These are phyloP conservation scores for Lindgomyces ingoldianus DNA, from an alignment of 495 filamentous ascomycete genomes.

Conservation along the genomic window DNA sequence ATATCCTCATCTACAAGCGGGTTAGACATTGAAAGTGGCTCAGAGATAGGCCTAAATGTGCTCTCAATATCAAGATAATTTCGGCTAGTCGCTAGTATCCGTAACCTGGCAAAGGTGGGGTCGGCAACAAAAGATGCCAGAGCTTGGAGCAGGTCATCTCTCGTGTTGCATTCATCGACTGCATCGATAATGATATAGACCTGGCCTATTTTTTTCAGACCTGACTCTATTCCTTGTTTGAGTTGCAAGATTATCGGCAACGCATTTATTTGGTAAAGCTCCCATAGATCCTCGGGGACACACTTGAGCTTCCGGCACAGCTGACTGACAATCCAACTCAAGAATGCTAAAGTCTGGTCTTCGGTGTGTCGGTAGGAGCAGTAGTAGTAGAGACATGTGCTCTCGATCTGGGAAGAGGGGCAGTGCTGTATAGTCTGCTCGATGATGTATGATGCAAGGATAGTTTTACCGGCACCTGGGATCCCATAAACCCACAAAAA, in stretches of 20 bases:
- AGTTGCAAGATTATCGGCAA: background rate
- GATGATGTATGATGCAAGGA: constrained; percentile 9
- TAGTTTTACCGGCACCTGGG: constrained; percentile 17
- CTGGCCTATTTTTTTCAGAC: background rate
- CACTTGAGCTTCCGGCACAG: constrained; percentile 2
- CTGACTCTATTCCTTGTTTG: background rate
- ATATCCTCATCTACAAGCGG: constrained; percentile 8
- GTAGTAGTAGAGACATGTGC: constrained; percentile 15
- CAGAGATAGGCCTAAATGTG: background rate
- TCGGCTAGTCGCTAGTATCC: background rate
- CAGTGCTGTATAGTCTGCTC: background rate
- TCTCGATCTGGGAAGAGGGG: background rate
- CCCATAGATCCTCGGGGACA: background rate
- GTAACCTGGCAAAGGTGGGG: background rate
- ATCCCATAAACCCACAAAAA: constrained; percentile 25
- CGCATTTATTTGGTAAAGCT: background rate
- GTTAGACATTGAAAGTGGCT: constrained; percentile 8
- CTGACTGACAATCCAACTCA: constrained; percentile 15
- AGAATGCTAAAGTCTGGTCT: constrained; percentile 2
- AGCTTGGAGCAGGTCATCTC: background rate
- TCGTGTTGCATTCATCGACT: constrained; percentile 10
- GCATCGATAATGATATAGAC: constrained; percentile 20
- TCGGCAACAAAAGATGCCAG: too few relatives aligned
- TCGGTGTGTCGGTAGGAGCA: constrained; percentile 10
- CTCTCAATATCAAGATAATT: constrained; percentile 1